Conservation (phyloP, 768 basidiomycete genomes). For the Hypholoma sublateritium region DNA sequence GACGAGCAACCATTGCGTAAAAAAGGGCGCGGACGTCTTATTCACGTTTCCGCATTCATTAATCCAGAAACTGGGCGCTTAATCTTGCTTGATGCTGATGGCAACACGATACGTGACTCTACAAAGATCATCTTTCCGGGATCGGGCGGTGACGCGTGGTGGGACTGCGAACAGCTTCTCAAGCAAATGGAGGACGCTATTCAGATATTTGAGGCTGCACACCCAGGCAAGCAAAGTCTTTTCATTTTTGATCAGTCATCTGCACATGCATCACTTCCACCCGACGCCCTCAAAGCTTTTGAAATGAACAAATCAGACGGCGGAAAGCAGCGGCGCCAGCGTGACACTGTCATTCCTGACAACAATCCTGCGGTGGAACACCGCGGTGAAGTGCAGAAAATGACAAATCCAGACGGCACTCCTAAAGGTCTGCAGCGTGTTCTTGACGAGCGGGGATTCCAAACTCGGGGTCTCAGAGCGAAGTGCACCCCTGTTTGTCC, state of each 20-base stretch:
- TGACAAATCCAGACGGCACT: constrained; percentile 30
- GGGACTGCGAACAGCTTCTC: constrained; percentile 35
- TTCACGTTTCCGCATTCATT: constrained; percentile 42
- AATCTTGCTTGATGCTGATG: constrained; percentile 21
- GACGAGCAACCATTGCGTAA: constrained; percentile 26
- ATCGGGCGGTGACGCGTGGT: constrained; percentile 35
- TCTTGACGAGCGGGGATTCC: constrained; percentile 40
- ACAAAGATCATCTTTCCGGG: constrained; percentile 37
- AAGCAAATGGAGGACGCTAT: constrained; percentile 33
- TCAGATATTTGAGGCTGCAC: constrained; percentile 32
- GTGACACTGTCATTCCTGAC: constrained; percentile 36
- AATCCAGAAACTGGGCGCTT: constrained; percentile 31
- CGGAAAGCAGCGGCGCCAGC: constrained; percentile 33
- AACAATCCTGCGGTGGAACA: constrained; percentile 27
- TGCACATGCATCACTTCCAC: constrained; percentile 35
- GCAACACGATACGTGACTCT: constrained; percentile 28
- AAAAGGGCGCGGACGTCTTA: constrained; percentile 34
- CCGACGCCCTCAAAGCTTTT: constrained; percentile 39
- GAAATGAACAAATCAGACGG: constrained; percentile 43
- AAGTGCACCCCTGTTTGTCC: constrained; percentile 40
- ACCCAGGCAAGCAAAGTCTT: constrained; percentile 28
- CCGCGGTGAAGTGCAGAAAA: constrained; percentile 31
- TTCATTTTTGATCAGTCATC: constrained; percentile 46
- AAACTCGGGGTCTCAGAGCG: constrained; percentile 26
- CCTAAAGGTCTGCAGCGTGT: constrained; percentile 34